These are phyloP conservation scores for Mycena chlorophos DNA, from an alignment of 768 basidiomycete species.

Conservation along the genomic window DNA sequence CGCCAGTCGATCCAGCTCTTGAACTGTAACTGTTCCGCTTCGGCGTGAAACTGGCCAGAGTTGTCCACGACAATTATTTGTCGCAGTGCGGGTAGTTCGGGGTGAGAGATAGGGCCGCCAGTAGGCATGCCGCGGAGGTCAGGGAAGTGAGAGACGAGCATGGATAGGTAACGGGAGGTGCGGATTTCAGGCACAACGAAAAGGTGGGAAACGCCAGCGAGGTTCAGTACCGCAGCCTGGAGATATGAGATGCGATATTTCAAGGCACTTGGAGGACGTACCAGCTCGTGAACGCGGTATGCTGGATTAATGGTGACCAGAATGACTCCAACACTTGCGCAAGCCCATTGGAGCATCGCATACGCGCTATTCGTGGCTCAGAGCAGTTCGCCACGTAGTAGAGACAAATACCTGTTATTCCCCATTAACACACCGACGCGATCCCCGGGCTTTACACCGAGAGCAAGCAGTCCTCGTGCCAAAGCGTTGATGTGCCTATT, in stretches of 20 bases:
- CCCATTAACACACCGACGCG: constrained; percentile 83
- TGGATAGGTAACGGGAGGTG: constrained; percentile 60
- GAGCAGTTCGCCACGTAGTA: not conserved
- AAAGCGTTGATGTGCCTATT: constrained; percentile 64
- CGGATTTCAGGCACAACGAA: constrained; percentile 73
- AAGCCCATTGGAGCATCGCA: constrained; percentile 82
- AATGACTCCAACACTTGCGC: constrained; percentile 81
- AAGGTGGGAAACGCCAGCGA: constrained; percentile 67
- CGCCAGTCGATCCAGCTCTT: constrained; percentile 67
- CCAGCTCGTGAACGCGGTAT: constrained; percentile 70
- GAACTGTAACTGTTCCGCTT: constrained; percentile 43
- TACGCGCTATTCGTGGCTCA: constrained; percentile 54
- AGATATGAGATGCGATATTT: constrained; percentile 5
- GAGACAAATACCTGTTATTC: constrained; percentile 64
- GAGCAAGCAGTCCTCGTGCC: constrained; percentile 63
- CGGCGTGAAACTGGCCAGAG: constrained; percentile 36
- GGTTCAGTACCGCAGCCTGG: constrained; percentile 61
- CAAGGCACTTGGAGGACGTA: constrained; percentile 34
- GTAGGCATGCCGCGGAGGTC: constrained; percentile 50
- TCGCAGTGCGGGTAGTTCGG: constrained; percentile 58
- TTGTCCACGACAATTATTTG: constrained; percentile 72
- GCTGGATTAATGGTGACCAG: constrained; percentile 84
- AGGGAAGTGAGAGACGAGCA: constrained; percentile 59
- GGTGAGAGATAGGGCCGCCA: constrained; percentile 54
- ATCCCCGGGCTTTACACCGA: constrained; percentile 77